A percentile compares a stretch with the other conserved stretches of the same genome.
Evolutionary conservation across 78 protist genomes (phyloP).

Genomic region (Dictyostelium capitatum): DNA sequence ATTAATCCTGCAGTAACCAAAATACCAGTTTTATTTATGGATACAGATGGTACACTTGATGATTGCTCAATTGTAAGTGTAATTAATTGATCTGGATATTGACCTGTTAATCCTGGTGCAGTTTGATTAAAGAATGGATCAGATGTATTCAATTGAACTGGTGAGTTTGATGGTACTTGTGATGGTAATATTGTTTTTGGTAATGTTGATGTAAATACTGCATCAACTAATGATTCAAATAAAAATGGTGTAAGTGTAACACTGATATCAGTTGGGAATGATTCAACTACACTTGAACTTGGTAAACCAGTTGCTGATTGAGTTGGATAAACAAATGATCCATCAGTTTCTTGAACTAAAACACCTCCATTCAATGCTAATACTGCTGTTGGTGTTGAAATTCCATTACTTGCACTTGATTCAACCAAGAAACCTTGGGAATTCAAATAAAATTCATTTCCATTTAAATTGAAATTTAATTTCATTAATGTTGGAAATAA

Average conservation of each 20-base stretch:
- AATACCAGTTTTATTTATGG: neutral
- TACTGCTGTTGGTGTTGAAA: constrained; percentile 8
- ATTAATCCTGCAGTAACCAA: neutral
- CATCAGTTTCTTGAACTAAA: neutral
- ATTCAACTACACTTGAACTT: neutral
- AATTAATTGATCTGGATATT: constrained; percentile 35
- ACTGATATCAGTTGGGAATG: constrained; percentile 1
- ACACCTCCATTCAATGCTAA: constrained; percentile 1
- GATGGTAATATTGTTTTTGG: constrained; percentile 2
- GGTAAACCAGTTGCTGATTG: constrained; percentile 12
- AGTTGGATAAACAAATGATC: neutral
- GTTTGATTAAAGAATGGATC: constrained; percentile 51
- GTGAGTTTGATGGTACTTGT: constrained; percentile 29
- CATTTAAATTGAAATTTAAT: neutral
- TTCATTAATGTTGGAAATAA: neutral
- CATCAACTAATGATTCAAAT: constrained; percentile 9
- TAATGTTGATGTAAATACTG: neutral
- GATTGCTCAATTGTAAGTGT: neutral
- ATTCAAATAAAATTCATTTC: constrained; percentile 13
- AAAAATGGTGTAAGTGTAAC: constrained; percentile 10
- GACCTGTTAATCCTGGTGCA: constrained; percentile 36
- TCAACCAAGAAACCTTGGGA: neutral
- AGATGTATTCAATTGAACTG: constrained; percentile 48
- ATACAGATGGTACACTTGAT: neutral
- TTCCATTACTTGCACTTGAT: neutral